phyloP scores from a whole-genome alignment of 768 basidiomycete species.

The Mrakia blollopis region DNA sequence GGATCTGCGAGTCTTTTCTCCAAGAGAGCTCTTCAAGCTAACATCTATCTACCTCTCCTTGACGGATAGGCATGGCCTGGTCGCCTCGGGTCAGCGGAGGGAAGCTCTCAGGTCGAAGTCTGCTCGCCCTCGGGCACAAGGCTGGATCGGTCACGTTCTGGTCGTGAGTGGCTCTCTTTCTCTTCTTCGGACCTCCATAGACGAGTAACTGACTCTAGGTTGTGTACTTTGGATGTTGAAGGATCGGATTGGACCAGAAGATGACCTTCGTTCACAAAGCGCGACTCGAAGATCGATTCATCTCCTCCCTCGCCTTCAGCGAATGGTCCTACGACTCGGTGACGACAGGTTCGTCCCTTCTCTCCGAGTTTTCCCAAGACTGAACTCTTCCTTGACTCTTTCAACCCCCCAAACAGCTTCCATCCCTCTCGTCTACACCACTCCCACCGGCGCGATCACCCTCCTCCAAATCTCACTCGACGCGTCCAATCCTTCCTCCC shows the following conservation, averaged over 20 bases:
- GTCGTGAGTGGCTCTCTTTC: constrained; percentile 2
- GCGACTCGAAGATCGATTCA: constrained; percentile 5
- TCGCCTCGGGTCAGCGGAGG: constrained; percentile 10
- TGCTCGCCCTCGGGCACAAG: constrained; percentile 24
- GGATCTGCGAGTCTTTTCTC: neutral
- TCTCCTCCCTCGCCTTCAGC: constrained; percentile 13
- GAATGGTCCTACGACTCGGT: neutral
- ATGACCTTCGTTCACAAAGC: constrained; percentile 14
- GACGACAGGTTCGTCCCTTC: neutral
- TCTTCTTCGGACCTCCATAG: too few species aligned
- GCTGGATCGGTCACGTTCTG: constrained; percentile 22
- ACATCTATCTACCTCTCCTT: neutral
- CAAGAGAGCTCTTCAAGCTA: too few species aligned
- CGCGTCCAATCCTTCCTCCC: neutral
- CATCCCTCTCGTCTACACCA: constrained; percentile 15
- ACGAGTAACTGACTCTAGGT: too few species aligned
- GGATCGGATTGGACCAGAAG: neutral
- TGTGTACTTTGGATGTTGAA: neutral
- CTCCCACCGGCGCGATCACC: neutral
- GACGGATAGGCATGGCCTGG: constrained; percentile 6
- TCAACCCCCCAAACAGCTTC: neutral
- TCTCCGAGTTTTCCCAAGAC: neutral
- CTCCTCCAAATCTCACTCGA: neutral
- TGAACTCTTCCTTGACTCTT: neutral
- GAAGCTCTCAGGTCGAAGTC: constrained; percentile 11